Conservation (phyloP, 306 rosid genomes). For the Ormosia emarginata region DNA sequence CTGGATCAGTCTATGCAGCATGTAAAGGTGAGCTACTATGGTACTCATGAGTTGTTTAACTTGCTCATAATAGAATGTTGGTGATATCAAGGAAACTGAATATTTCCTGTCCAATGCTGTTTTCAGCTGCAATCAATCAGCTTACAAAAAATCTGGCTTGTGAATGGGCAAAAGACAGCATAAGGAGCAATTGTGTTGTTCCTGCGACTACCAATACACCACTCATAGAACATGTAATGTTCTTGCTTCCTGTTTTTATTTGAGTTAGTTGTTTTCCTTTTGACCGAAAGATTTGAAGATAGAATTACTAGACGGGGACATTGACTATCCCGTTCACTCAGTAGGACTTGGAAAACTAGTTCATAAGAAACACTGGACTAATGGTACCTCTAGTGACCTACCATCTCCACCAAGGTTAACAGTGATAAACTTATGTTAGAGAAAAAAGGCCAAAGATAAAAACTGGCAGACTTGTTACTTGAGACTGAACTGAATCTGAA, state of each 20-base stretch:
- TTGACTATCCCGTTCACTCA: background rate
- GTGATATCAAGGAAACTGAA: background rate
- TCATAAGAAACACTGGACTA: background rate
- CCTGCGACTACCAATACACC: conserved; percentile 78
- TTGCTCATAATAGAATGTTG: conserved; percentile 2
- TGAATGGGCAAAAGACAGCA: conserved; percentile 87
- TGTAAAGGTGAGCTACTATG: conserved; percentile 56
- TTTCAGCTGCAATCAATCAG: conserved; percentile 88
- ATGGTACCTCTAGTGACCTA: background rate
- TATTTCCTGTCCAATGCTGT: conserved; percentile 1
- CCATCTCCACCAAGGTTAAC: background rate
- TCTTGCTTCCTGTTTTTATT: conserved; percentile 13
- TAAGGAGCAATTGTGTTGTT: conserved; percentile 80
- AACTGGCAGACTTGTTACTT: background rate
- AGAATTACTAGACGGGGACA: background rate
- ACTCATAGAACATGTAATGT: conserved; percentile 55
- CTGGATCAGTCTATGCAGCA: conserved; percentile 74
- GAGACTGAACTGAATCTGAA: background rate
- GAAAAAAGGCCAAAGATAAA: background rate
- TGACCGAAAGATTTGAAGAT: background rate
- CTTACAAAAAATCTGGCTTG: conserved; percentile 76
- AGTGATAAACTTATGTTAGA: background rate
- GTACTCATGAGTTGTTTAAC: background rate
- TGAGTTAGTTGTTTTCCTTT: conserved; percentile 12
- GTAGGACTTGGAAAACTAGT: background rate